A percentile compares a stretch with the other conserved stretches of the same genome.
These are phyloP conservation scores for Termitomyces sp. DNA, from an alignment of 768 basidiomycete genomes.

Conservation along the genomic window DNA sequence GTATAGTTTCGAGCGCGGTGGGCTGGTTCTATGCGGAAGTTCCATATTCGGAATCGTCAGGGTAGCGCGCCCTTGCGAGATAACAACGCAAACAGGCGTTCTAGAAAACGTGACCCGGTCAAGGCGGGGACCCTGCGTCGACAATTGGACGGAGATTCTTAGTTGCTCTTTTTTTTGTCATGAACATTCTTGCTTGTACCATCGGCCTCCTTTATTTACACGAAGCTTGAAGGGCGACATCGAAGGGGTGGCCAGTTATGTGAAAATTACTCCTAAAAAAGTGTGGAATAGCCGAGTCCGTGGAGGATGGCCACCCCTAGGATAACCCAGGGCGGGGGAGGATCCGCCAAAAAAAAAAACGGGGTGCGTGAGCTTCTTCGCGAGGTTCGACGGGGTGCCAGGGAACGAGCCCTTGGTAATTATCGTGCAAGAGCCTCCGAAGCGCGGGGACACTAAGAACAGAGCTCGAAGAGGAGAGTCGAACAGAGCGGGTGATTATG, in stretches of 20 bases:
- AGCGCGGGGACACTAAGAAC: neutral
- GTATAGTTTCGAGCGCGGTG: neutral
- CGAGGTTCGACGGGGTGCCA: no score
- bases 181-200: neutral
- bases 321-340: neutral
- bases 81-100: neutral
- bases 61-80: neutral
- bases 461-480: no score
- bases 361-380: neutral
- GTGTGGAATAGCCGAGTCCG: neutral
- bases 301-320: neutral
- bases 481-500: neutral
- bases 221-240: neutral
- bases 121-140: neutral
- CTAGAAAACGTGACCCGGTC: neutral
- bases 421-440: neutral
- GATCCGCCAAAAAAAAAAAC: neutral
- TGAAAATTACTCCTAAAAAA: neutral
- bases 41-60: conserved; percentile 2
- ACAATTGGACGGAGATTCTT: neutral
- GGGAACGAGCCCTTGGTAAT: neutral
- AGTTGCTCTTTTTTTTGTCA: neutral
- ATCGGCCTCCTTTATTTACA: neutral
- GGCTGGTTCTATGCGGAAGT: conserved; percentile 9
- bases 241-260: neutral